Conservation (phyloP, 2,329 filamentous ascomycete genomes). For the Paramyrothecium roridum region DNA sequence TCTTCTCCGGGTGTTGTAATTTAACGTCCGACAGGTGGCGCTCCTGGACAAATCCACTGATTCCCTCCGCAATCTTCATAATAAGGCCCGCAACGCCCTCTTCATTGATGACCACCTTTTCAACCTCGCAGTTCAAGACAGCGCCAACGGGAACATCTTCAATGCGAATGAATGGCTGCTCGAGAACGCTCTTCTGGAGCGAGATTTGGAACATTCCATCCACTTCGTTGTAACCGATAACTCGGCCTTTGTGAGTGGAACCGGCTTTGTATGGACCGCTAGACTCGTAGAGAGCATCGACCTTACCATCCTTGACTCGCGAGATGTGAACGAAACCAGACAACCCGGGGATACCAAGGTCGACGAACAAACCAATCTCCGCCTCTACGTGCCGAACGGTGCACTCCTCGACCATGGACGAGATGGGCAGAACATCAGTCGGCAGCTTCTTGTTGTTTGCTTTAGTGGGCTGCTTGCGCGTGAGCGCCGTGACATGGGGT, state of each 20-base stretch:
- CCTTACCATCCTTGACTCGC: slow-evolving; percentile 81
- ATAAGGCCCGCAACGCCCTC: slow-evolving; percentile 79
- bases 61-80: slow-evolving; percentile 79
- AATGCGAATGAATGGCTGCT: slow-evolving; percentile 86
- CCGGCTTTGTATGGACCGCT: slow-evolving; percentile 76
- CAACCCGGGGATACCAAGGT: slow-evolving; percentile 61
- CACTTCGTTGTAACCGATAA: slow-evolving; percentile 82
- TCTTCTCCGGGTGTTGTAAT: slow-evolving; percentile 91
- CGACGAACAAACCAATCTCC: slow-evolving; percentile 77
- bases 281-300: slow-evolving; percentile 75
- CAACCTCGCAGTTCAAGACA: slow-evolving; percentile 76
- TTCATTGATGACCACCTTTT: slow-evolving; percentile 77
- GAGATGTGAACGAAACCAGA: slow-evolving; percentile 95
- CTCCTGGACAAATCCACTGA: slow-evolving; percentile 84
- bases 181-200: slow-evolving; percentile 75
- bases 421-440: slow-evolving; percentile 62
- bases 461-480: slow-evolving; percentile 34
- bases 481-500: slow-evolving; percentile 73
- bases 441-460: slow-evolving; percentile 43
- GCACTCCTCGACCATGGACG: slow-evolving; percentile 72
- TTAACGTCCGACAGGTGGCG: slow-evolving; percentile 85
- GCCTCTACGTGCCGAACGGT: slow-evolving; percentile 77
- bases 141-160: slow-evolving; percentile 84
- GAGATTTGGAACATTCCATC: slow-evolving; percentile 86
- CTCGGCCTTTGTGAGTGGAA: slow-evolving; percentile 74